Evolutionary conservation across 345 rosid species (phyloP).

Genomic region (Microcos paniculata): DNA sequence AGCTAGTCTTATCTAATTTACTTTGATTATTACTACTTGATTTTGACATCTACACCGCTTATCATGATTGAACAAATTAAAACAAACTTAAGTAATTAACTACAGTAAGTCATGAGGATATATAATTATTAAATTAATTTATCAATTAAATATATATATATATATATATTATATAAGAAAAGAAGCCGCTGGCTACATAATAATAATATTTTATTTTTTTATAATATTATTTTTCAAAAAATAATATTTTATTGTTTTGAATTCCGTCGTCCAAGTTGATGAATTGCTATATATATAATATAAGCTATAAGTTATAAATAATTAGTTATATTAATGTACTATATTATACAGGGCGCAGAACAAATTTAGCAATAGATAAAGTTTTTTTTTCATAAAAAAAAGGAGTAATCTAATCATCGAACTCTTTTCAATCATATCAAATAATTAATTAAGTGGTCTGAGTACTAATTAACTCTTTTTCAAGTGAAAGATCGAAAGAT

Average conservation of each 20-base stretch:
- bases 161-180: too few relatives aligned
- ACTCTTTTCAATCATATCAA: conserved; percentile 10
- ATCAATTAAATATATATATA: too few relatives aligned
- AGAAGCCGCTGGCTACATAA: too few relatives aligned
- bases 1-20: conserved; percentile 2
- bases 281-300: not conserved
- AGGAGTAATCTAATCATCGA: not conserved
- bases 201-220: too few relatives aligned
- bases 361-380: not conserved
- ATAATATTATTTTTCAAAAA: too few relatives aligned
- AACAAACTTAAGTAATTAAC: not conserved
- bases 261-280: too few relatives aligned
- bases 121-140: not conserved
- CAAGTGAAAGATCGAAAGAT: too few relatives aligned
- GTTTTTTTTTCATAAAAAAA: too few relatives aligned
- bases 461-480: not conserved
- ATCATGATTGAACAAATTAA: not conserved
- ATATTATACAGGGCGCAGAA: not conserved
- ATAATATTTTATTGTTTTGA: too few relatives aligned
- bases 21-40: not conserved
- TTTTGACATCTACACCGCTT: not conserved
- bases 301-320: not conserved
- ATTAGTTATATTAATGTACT: not conserved
- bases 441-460: not conserved
- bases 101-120: too few relatives aligned